Evolutionary conservation across 2,329 filamentous ascomycete genomes (phyloP).

Genomic region (Colletotrichum liriopes): DNA sequence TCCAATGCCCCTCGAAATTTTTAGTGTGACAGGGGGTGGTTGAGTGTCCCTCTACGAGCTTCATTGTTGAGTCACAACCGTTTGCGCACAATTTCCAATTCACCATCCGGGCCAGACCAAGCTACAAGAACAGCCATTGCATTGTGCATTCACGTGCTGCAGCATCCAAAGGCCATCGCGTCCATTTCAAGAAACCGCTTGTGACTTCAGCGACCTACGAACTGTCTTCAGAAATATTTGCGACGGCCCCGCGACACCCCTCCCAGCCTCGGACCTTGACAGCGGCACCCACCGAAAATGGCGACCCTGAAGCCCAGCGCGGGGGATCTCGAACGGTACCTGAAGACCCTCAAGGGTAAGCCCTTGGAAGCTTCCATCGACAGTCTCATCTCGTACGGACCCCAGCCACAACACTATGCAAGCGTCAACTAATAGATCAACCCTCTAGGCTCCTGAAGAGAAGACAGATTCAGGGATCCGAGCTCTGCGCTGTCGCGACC

Average conservation of each 20-base stretch:
- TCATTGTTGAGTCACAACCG: conserved; percentile 40
- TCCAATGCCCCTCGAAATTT: conserved; percentile 42
- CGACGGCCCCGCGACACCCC: conserved; percentile 28
- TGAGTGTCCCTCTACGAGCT: conserved; percentile 34
- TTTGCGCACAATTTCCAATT: conserved; percentile 39
- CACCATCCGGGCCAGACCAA: conserved; percentile 12
- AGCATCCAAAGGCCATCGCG: neutral
- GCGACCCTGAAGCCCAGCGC: conserved; percentile 71
- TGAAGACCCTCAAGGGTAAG: conserved; percentile 83
- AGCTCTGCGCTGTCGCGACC: conserved; percentile 92
- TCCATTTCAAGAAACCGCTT: neutral
- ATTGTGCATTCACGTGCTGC: conserved; percentile 5
- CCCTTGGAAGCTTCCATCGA: conserved; percentile 88
- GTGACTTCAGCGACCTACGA: conserved; percentile 10
- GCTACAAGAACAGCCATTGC: conserved; percentile 17
- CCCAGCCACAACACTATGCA: conserved; percentile 26
- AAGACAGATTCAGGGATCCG: conserved; percentile 88
- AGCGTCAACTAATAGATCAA: conserved; percentile 31
- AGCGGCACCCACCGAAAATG: conserved; percentile 60
- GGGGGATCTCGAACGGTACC: conserved; percentile 83
- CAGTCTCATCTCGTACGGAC: conserved; percentile 82
- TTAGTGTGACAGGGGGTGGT: conserved; percentile 38
- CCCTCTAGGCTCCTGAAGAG: conserved; percentile 83
- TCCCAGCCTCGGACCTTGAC: conserved; percentile 4
- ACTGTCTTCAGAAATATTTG: conserved; percentile 9